These are phyloP conservation scores for Pyrenophora seminiperda DNA, from an alignment of 2,329 filamentous ascomycete species.

Conservation along the genomic window DNA sequence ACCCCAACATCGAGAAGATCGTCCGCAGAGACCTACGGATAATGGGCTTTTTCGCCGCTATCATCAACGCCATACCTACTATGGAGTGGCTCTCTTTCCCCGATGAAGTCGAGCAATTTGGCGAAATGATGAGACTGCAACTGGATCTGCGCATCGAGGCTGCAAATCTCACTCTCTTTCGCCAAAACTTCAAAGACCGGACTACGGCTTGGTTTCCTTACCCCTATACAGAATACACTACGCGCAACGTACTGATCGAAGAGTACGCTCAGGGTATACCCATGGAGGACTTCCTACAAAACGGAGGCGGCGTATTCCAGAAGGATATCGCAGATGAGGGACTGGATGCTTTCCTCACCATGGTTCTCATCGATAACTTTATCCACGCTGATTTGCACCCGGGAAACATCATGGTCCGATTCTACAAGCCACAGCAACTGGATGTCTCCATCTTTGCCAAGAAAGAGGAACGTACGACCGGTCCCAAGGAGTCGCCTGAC, in stretches of 20 bases:
- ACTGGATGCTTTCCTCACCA: conserved; percentile 91
- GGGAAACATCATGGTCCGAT: conserved; percentile 99
- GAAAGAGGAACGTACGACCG: conserved; percentile 41
- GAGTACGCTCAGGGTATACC: conserved; percentile 96
- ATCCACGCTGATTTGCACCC: conserved; percentile 95
- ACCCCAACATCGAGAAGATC: conserved; percentile 86
- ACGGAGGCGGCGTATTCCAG: conserved; percentile 90
- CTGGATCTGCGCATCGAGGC: conserved; percentile 93
- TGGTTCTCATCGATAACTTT: conserved; percentile 97
- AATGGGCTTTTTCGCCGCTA: conserved; percentile 86
- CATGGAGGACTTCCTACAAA: conserved; percentile 84
- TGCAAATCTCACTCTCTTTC: conserved; percentile 85
- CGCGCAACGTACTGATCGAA: conserved; percentile 88
- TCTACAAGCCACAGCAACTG: conserved; percentile 81
- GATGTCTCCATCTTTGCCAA: conserved; percentile 62
- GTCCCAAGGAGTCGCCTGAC: conserved; percentile 63
- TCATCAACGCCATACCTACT: conserved; percentile 86
- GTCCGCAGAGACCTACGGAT: conserved; percentile 91
- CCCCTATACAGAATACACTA: conserved; percentile 90
- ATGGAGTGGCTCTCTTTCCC: conserved; percentile 97
- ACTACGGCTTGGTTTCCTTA: conserved; percentile 97
- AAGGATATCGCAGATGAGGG: conserved; percentile 94
- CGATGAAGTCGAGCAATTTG: conserved; percentile 91
- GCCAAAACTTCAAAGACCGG: conserved; percentile 85
- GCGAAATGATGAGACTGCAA: conserved; percentile 98